These are phyloP conservation scores for Citrus inodora DNA, from an alignment of 345 rosid species.

Conservation along the genomic window DNA sequence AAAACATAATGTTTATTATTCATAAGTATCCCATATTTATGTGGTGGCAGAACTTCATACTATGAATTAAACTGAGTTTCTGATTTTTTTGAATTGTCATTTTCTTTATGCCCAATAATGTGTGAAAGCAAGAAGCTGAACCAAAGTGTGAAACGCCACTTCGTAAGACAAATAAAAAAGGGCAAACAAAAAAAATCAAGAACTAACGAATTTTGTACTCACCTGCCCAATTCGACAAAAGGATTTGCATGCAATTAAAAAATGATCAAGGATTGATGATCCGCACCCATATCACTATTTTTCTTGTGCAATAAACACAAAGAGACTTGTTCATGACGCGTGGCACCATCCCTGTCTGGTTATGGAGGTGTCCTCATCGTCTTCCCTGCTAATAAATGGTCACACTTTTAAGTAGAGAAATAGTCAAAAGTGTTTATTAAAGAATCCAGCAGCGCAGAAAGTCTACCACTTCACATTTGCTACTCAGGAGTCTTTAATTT, in stretches of 20 bases:
- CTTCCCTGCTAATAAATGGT: background rate
- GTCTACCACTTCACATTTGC: background rate
- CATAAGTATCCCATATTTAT: too few relatives aligned
- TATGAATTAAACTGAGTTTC: too few relatives aligned
- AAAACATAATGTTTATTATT: too few relatives aligned
- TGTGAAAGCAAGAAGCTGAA: background rate
- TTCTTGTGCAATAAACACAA: background rate
- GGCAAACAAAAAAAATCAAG: background rate
- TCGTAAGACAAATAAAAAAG: background rate
- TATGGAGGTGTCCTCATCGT: background rate
- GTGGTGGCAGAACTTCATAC: too few relatives aligned
- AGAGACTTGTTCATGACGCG: background rate
- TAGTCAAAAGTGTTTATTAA: background rate
- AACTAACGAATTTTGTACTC: background rate
- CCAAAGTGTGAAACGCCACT: background rate
- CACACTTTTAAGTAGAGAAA: background rate
- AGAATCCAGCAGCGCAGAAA: background rate
- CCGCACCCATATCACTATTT: background rate
- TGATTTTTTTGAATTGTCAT: too few relatives aligned
- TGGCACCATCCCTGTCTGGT: background rate
- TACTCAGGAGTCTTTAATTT: background rate
- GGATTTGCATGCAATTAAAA: background rate
- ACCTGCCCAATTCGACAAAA: background rate
- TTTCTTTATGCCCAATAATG: too few relatives aligned
- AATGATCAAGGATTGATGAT: background rate